Conservation (phyloP, 2,329 filamentous ascomycete species). For the Alternaria consortialis region DNA sequence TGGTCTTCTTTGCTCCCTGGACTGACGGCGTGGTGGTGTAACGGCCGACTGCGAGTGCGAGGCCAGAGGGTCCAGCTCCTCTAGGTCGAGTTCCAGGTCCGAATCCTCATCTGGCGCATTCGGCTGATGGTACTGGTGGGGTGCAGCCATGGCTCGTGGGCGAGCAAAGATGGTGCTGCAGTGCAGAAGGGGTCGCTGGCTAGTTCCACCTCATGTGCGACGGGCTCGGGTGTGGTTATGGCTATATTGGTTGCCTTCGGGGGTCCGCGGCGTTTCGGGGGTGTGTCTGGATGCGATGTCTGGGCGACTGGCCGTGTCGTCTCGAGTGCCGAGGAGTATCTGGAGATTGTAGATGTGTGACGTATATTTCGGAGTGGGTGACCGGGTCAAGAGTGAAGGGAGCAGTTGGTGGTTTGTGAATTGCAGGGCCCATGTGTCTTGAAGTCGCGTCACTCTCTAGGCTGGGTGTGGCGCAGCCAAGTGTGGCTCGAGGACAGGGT, state of each 20-base stretch:
- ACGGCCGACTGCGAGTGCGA: conserved; percentile 33
- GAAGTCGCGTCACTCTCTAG: conserved; percentile 9
- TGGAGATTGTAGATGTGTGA: neutral
- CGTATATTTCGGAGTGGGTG: neutral
- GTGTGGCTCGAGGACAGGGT: conserved; percentile 17
- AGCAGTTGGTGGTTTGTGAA: conserved; percentile 1
- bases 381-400: neutral
- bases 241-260: conserved; percentile 27
- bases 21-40: conserved; percentile 39
- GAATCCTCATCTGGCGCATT: conserved; percentile 75
- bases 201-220: conserved; percentile 25
- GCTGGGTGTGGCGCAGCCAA: conserved; percentile 15
- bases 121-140: conserved; percentile 59
- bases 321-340: conserved; percentile 4
- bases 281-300: conserved; percentile 20
- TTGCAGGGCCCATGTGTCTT: conserved; percentile 4
- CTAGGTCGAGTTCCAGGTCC: conserved; percentile 78
- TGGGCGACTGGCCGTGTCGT: conserved; percentile 27
- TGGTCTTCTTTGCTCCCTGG: conserved; percentile 43
- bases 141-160: conserved; percentile 57
- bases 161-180: conserved; percentile 15
- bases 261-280: conserved; percentile 35
- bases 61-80: conserved; percentile 75
- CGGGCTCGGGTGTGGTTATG: conserved; percentile 5
- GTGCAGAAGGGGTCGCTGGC: conserved; percentile 3